Evolutionary conservation across 768 basidiomycete species (phyloP).

Genomic region (Kwoniella dendrophila): DNA sequence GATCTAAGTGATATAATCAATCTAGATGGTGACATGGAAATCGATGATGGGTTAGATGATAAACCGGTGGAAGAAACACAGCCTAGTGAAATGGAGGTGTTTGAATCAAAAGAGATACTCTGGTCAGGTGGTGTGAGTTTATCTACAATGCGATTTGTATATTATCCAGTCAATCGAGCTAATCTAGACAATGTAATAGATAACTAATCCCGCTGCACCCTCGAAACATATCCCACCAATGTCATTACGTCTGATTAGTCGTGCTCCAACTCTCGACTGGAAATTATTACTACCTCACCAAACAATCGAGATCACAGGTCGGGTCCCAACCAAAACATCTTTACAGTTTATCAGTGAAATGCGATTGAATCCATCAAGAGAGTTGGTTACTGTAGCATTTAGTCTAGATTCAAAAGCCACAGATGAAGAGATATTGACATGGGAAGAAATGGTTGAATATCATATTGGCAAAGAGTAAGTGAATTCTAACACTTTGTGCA

Average conservation of each 20-base stretch:
- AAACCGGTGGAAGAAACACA: background rate
- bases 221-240: conserved; percentile 29
- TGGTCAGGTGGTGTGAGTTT: conserved; percentile 48
- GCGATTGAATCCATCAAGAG: conserved; percentile 37
- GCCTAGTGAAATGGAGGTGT: conserved; percentile 26
- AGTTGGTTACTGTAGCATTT: conserved; percentile 47
- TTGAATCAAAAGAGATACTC: conserved; percentile 32
- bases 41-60: conserved; percentile 19
- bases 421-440: conserved; percentile 29
- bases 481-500: background rate
- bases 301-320: conserved; percentile 41
- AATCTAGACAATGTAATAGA: conserved; percentile 32
- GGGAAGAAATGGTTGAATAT: conserved; percentile 41
- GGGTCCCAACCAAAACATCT: conserved; percentile 40
- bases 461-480: conserved; percentile 48
- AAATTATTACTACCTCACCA: conserved; percentile 35
- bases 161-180: background rate
- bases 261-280: conserved; percentile 27
- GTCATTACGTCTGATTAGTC: conserved; percentile 20
- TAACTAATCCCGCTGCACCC: conserved; percentile 41
- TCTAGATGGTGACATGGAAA: conserved; percentile 14
- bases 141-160: background rate
- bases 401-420: conserved; percentile 29
- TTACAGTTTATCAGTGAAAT: conserved; percentile 38
- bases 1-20: conserved; percentile 45